Conservation (phyloP, 2,329 filamentous ascomycete species). For the Colletotrichum sp. region DNA sequence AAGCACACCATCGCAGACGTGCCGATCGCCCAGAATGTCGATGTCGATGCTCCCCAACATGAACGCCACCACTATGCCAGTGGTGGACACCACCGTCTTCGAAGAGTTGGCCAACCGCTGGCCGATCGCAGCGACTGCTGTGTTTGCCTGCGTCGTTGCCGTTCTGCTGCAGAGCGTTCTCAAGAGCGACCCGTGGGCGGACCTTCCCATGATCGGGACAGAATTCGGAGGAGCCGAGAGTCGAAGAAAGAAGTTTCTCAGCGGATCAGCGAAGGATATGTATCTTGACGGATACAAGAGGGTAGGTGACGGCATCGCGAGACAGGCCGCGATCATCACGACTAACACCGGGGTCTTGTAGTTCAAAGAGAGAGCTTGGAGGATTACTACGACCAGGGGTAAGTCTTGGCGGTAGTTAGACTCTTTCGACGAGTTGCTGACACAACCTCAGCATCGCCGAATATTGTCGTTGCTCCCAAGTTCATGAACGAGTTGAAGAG, state of each 20-base stretch:
- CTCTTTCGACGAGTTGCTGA: neutral
- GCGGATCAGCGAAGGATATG: constrained; percentile 22
- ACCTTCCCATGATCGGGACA: constrained; percentile 28
- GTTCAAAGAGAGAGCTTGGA: constrained; percentile 35
- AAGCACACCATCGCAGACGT: neutral
- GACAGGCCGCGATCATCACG: neutral
- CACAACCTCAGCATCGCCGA: constrained; percentile 19
- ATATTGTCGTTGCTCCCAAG: constrained; percentile 33
- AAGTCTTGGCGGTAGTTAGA: neutral
- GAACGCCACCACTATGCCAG: neutral
- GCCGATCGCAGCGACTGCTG: neutral
- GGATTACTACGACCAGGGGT: constrained; percentile 30
- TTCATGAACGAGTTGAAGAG: constrained; percentile 35
- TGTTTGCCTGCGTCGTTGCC: neutral
- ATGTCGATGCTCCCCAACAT: neutral
- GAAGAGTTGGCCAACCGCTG: neutral
- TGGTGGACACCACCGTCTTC: neutral
- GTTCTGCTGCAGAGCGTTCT: neutral
- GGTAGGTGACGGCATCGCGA: constrained; percentile 10
- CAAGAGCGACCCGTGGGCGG: neutral
- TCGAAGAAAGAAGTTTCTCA: constrained; percentile 27
- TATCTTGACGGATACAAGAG: constrained; percentile 34
- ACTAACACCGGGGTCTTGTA: neutral
- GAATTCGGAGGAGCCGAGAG: constrained; percentile 30
- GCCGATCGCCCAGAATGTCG: neutral